Conservation (phyloP, 2,329 filamentous ascomycete species). For the Xylariaceae sp. region DNA sequence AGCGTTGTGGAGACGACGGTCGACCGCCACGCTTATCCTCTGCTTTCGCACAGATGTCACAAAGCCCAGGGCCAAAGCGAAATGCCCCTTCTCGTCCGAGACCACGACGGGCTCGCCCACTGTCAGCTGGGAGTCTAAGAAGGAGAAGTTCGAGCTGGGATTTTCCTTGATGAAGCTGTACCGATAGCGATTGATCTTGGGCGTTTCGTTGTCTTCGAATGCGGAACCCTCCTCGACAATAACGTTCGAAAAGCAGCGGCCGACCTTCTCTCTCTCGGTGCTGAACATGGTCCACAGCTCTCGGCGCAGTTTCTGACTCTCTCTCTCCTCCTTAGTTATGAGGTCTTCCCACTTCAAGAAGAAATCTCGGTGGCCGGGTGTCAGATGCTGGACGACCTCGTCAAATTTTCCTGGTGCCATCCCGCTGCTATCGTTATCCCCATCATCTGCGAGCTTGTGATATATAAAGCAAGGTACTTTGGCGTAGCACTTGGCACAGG, state of each 20-base stretch:
- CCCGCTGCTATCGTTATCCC: conserved; percentile 72
- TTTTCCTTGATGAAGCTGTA: conserved; percentile 77
- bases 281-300: conserved; percentile 97
- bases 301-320: conserved; percentile 75
- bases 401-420: conserved; percentile 70
- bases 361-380: conserved; percentile 66
- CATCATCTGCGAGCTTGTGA: conserved; percentile 81
- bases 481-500: conserved; percentile 83
- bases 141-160: conserved; percentile 60
- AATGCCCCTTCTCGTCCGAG: conserved; percentile 91
- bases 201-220: conserved; percentile 58
- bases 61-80: conserved; percentile 87
- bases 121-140: conserved; percentile 80
- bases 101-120: conserved; percentile 92
- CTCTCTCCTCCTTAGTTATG: conserved; percentile 88
- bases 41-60: conserved; percentile 69
- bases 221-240: conserved; percentile 72
- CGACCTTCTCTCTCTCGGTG: conserved; percentile 75
- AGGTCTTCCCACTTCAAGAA: conserved; percentile 93
- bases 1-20: conserved; percentile 81
- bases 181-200: conserved; percentile 84
- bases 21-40: conserved; percentile 80
- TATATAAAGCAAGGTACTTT: conserved; percentile 89
- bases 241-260: conserved; percentile 83
- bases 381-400: conserved; percentile 72